Evolutionary conservation across 2,329 filamentous ascomycete species (phyloP), one percentile per base, ranked within the genome.

Genomic region (Xylaria sp.): DNA sequence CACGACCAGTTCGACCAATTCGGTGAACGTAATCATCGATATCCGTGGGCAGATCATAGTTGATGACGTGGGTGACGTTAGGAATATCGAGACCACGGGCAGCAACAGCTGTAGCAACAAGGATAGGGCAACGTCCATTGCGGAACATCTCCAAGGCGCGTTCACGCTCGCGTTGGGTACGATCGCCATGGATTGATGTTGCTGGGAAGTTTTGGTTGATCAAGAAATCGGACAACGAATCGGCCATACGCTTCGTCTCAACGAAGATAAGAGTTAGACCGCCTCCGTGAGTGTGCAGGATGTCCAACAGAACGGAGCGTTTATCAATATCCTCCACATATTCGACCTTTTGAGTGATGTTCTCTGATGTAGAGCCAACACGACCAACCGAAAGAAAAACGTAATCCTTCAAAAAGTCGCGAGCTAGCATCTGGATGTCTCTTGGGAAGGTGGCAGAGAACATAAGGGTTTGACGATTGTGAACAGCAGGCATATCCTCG

Each of bases 1-100:
- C 96, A 93, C 96, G 96, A 80, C 96, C 96, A 73, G 96, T 99
- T 95, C 96, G 96, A 91, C 96, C 96, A 78, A 99, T 99, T 82
- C 96, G 93, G 84, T 99, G 96, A 68, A 99, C 96, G 76, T 99
- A 99, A 83, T 98, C 96, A 78, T 98, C 96, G 77, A 98, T 97
- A 79, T 98, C 96, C 65, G 94, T 98, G 59, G 96, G 96, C n/a
- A 99, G 88, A 82, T 99, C 96, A 82, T 99, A 99, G 87, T 99
- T 99, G 87, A 99, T 90, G 58, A 99, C 96, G 83, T 99, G 96
- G 51, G 90, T 95, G 70, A 99, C 96, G 74, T 98, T 97, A 13
- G 95, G 94, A 50, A 99, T 98, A 86, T 98, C 95, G 16, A 97
- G 85, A 84, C 93, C 92, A 85, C 88, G 87, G 68, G 96, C 96